Evolutionary conservation across 2,329 filamentous ascomycete genomes (phyloP).

Genomic region (Colletotrichum neosansevieriae): DNA sequence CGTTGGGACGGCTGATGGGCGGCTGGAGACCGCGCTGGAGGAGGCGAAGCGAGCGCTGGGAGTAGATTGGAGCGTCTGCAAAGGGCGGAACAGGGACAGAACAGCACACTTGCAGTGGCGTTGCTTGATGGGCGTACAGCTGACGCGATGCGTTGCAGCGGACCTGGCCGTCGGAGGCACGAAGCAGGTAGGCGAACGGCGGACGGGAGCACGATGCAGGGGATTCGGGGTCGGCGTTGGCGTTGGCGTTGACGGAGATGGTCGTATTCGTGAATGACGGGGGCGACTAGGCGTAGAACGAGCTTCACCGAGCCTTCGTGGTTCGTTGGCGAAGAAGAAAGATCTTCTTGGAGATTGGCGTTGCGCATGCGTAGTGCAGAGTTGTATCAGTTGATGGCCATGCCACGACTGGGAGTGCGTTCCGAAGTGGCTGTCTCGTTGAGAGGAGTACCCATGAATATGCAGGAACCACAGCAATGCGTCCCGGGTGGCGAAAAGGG

Average conservation of each 20-base stretch:
- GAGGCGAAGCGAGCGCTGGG: not conserved
- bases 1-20: not conserved
- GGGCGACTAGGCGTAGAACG: too few species aligned
- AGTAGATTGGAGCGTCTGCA: conserved; percentile 5
- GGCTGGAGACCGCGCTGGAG: conserved; percentile 3
- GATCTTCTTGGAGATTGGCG: not conserved
- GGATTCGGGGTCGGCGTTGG: not conserved
- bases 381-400: conserved; percentile 26
- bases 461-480: conserved; percentile 30
- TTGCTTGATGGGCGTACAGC: conserved; percentile 11
- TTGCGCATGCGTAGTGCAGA: not conserved
- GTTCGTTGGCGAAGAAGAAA: not conserved
- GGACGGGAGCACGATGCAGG: conserved; percentile 13
- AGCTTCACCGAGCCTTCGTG: not conserved
- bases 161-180: conserved; percentile 18
- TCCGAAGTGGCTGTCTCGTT: not conserved
- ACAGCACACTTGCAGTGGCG: conserved; percentile 23
- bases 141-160: conserved; percentile 16
- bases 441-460: not conserved
- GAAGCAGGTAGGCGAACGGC: not conserved
- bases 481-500: not conserved
- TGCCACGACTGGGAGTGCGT: not conserved
- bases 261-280: too few species aligned
- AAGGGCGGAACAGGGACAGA: conserved; percentile 1
- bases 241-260: not conserved